These are phyloP conservation scores for Dissophora globulifera DNA, from an alignment of 192 early-diverging fungal species.

Conservation along the genomic window DNA sequence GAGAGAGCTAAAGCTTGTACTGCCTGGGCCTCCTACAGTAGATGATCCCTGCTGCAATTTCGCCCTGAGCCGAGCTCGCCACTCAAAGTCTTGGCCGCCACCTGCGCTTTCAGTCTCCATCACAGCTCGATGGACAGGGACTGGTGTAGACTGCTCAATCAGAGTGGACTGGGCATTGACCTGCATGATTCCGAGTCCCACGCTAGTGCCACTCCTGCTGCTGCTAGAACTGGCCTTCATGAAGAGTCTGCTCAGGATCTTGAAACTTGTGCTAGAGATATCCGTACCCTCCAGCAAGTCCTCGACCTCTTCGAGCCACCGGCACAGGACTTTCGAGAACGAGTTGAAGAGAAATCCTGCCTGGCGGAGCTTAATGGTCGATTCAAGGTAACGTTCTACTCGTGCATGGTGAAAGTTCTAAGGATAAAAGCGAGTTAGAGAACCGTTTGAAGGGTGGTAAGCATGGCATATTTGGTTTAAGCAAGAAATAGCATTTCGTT, in stretches of 20 bases:
- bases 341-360: slow-evolving; percentile 55
- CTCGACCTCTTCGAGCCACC: slow-evolving; percentile 58
- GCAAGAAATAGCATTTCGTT: no score
- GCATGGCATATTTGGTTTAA: no score
- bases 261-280: slow-evolving; percentile 20
- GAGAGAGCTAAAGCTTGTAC: background rate
- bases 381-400: slow-evolving; percentile 54
- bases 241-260: slow-evolving; percentile 31
- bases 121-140: background rate
- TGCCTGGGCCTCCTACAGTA: background rate
- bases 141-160: background rate
- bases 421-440: no score
- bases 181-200: background rate
- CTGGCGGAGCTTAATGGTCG: slow-evolving; percentile 58
- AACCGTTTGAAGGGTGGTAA: no score
- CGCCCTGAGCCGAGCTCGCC: slow-evolving; percentile 19
- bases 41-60: slow-evolving; percentile 13
- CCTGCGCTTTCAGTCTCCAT: background rate
- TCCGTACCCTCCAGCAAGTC: slow-evolving; percentile 35
- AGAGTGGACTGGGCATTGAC: background rate
- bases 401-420: slow-evolving; percentile 47
- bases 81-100: slow-evolving; percentile 16
- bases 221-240: slow-evolving; percentile 12
- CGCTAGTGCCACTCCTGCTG: slow-evolving; percentile 8
- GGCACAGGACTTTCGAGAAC: slow-evolving; percentile 53